Conservation (phyloP, 2,329 filamentous ascomycete genomes). For the Ustulina deusta region DNA sequence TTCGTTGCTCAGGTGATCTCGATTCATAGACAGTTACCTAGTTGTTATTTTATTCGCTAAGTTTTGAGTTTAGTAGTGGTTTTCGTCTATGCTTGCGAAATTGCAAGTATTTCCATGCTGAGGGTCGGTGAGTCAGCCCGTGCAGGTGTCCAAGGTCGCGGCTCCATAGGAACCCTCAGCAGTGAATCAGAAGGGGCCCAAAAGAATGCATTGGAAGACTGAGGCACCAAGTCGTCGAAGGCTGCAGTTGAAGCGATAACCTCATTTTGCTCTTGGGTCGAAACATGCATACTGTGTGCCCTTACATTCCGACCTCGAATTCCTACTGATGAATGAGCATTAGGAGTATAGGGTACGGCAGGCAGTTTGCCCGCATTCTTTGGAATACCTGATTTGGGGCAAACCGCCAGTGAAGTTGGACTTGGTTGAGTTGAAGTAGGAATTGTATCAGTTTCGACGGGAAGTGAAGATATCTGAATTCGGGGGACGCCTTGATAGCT, state of each 20-base stretch:
- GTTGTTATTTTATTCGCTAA: not conserved
- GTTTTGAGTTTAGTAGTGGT: not conserved
- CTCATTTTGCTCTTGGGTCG: constrained; percentile 21
- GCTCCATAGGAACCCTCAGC: constrained; percentile 23
- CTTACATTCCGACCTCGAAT: not conserved
- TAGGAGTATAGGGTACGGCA: not conserved
- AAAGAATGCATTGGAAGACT: constrained; percentile 24
- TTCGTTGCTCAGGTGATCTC: not conserved
- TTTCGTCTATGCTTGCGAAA: constrained; percentile 15
- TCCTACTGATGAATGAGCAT: not conserved
- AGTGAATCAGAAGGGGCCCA: constrained; percentile 26
- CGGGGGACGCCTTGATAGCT: constrained; percentile 1
- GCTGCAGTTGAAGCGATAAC: constrained; percentile 7
- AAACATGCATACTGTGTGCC: not conserved
- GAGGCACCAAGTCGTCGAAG: constrained; percentile 15
- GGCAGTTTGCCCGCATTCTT: constrained; percentile 1
- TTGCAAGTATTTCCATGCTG: constrained; percentile 11
- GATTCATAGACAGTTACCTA: not conserved
- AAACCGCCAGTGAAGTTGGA: constrained; percentile 17
- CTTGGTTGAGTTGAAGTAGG: constrained; percentile 23
- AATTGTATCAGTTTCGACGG: constrained; percentile 5
- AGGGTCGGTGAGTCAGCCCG: constrained; percentile 37
- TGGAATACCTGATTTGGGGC: constrained; percentile 23
- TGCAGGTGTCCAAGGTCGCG: constrained; percentile 23
- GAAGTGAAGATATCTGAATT: constrained; percentile 20